These are phyloP conservation scores for Spathaspora boniae DNA, from an alignment of 805 yeast species.

Conservation along the genomic window DNA sequence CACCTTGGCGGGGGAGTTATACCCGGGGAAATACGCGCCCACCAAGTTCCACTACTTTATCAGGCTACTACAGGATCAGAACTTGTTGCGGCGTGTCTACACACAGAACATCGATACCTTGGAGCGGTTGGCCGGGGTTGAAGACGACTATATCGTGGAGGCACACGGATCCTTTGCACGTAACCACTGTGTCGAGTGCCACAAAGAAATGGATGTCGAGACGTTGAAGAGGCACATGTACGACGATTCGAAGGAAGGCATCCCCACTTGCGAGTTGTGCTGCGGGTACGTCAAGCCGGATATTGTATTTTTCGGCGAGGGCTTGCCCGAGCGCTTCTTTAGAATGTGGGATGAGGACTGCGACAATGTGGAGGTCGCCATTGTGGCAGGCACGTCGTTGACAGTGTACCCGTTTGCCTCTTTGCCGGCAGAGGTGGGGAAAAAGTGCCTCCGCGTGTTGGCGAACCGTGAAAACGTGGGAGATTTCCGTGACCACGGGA, in stretches of 20 bases:
- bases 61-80: slow-evolving; percentile 61
- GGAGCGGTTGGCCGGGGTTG: slow-evolving; percentile 80
- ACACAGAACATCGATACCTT: slow-evolving; percentile 93
- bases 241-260: slow-evolving; percentile 27
- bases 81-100: slow-evolving; percentile 63
- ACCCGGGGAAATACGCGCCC: slow-evolving; percentile 85
- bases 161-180: slow-evolving; percentile 94
- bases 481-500: slow-evolving; percentile 46
- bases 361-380: slow-evolving; percentile 59
- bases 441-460: slow-evolving; percentile 52
- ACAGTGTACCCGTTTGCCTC: slow-evolving; percentile 89
- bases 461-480: slow-evolving; percentile 80
- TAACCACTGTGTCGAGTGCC: slow-evolving; percentile 81
- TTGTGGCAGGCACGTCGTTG: slow-evolving; percentile 90
- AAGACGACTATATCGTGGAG: slow-evolving; percentile 63
- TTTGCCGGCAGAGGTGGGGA: slow-evolving; percentile 61
- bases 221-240: slow-evolving; percentile 40
- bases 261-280: slow-evolving; percentile 62
- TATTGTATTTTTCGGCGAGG: slow-evolving; percentile 92
- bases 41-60: slow-evolving; percentile 78
- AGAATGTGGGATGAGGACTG: slow-evolving; percentile 59
- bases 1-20: slow-evolving; percentile 76
- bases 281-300: slow-evolving; percentile 84
- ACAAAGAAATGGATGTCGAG: slow-evolving; percentile 46
- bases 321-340: slow-evolving; percentile 69